These are phyloP conservation scores for Paramyrothecium roridum DNA, from an alignment of 2,329 filamentous ascomycete species.

Conservation along the genomic window DNA sequence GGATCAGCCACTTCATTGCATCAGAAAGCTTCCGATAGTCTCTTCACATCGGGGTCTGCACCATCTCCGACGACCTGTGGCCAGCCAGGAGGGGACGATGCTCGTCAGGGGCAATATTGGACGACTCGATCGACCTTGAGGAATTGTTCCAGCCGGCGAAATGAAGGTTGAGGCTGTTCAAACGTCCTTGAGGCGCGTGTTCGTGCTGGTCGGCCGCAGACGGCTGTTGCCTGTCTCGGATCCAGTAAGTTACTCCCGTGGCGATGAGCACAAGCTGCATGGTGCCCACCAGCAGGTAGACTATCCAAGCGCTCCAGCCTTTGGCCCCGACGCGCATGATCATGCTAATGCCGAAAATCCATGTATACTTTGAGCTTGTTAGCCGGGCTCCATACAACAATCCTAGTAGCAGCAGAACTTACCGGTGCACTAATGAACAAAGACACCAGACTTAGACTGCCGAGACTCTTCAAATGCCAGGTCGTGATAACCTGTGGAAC, in stretches of 20 bases:
- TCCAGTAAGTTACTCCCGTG: neutral
- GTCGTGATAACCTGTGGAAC: neutral
- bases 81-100: neutral
- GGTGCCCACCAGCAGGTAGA: neutral
- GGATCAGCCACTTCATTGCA: neutral
- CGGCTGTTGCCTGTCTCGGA: neutral
- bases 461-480: neutral
- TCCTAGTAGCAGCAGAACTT: neutral
- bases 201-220: neutral
- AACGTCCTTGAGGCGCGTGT: no score
- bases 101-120: slow-evolving; percentile 1
- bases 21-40: neutral
- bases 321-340: neutral
- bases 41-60: neutral
- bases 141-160: neutral
- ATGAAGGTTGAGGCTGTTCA: neutral
- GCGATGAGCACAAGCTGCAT: slow-evolving; percentile 1
- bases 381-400: neutral
- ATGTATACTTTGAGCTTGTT: neutral
- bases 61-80: neutral
- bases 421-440: neutral
- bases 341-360: slow-evolving; percentile 2
- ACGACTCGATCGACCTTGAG: neutral
- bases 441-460: neutral
- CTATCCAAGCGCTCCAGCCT: slow-evolving; percentile 1